Evolutionary conservation across 1,139 yeast genomes (phyloP).

Genomic region (Trichomonascaceae sp.): DNA sequence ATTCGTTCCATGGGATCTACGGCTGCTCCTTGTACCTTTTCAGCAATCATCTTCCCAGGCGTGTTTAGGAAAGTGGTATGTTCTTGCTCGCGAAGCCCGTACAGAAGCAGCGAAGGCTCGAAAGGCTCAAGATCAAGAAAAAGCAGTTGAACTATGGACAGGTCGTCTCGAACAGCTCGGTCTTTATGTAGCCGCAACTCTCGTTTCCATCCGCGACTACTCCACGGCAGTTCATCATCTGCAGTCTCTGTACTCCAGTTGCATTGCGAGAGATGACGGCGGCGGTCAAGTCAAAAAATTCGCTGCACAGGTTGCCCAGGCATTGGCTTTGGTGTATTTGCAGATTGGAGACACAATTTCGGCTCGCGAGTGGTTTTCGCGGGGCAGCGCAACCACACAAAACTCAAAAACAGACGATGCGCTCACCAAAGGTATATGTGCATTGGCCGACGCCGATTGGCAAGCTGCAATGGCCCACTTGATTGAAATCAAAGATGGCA

Average conservation of each 20-base stretch:
- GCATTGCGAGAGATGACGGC: background rate
- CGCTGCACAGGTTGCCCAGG: constrained; percentile 9
- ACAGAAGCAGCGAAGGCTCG: constrained; percentile 9
- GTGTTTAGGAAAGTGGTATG: constrained; percentile 16
- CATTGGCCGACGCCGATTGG: constrained; percentile 21
- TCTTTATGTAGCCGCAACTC: constrained; percentile 20
- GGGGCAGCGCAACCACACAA: constrained; percentile 6
- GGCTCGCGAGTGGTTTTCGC: constrained; percentile 20
- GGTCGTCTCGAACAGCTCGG: constrained; percentile 20
- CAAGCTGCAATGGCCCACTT: constrained; percentile 7
- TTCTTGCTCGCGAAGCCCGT: constrained; percentile 20
- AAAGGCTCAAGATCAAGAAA: background rate
- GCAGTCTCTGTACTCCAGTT: constrained; percentile 10
- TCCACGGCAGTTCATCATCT: constrained; percentile 22
- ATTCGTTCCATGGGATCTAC: constrained; percentile 21
- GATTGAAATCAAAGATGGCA: constrained; percentile 1
- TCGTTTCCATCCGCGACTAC: constrained; percentile 22
- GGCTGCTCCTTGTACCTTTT: constrained; percentile 15
- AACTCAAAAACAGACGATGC: no score
- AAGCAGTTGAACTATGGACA: constrained; percentile 13
- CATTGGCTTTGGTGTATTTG: constrained; percentile 16
- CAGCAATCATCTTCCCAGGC: constrained; percentile 18
- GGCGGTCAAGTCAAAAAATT: constrained; percentile 7
- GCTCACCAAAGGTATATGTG: constrained; percentile 14
- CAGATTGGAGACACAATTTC: constrained; percentile 20